Conservation (phyloP, 148 eudicot species). For the Selenicereus undatus region DNA sequence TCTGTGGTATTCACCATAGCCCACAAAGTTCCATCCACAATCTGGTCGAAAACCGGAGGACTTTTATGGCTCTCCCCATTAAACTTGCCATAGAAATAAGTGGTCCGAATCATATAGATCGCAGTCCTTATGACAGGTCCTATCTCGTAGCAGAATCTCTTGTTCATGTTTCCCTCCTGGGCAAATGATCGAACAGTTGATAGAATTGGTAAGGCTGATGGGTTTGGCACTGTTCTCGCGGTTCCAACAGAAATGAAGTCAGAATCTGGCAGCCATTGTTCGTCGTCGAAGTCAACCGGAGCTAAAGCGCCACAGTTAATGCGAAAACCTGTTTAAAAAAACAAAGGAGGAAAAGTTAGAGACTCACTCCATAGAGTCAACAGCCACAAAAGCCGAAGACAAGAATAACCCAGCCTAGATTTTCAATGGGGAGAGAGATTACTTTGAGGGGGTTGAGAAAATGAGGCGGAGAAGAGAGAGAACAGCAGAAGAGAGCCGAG, state of each 20-base stretch:
- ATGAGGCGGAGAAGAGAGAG: slow-evolving; percentile 19
- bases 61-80: slow-evolving; percentile 35
- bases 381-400: neutral
- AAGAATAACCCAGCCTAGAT: neutral
- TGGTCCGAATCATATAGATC: slow-evolving; percentile 66
- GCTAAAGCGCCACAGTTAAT: slow-evolving; percentile 69
- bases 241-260: slow-evolving; percentile 47
- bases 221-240: slow-evolving; percentile 26
- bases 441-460: slow-evolving; percentile 61
- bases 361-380: neutral
- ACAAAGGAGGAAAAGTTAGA: neutral
- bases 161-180: slow-evolving; percentile 33
- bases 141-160: slow-evolving; percentile 71
- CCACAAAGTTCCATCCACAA: slow-evolving; percentile 85
- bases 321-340: slow-evolving; percentile 33
- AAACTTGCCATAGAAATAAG: slow-evolving; percentile 80
- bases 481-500: slow-evolving; percentile 25
- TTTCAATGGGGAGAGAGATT: slow-evolving; percentile 1
- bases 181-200: slow-evolving; percentile 76
- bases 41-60: slow-evolving; percentile 93
- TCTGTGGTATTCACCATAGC: slow-evolving; percentile 75
- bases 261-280: slow-evolving; percentile 58
- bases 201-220: slow-evolving; percentile 35
- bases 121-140: slow-evolving; percentile 45
- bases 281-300: slow-evolving; percentile 28